Base-by-base conservation (phyloP, 2,329 filamentous ascomycete species). In the Botrytis fabae region DNA sequence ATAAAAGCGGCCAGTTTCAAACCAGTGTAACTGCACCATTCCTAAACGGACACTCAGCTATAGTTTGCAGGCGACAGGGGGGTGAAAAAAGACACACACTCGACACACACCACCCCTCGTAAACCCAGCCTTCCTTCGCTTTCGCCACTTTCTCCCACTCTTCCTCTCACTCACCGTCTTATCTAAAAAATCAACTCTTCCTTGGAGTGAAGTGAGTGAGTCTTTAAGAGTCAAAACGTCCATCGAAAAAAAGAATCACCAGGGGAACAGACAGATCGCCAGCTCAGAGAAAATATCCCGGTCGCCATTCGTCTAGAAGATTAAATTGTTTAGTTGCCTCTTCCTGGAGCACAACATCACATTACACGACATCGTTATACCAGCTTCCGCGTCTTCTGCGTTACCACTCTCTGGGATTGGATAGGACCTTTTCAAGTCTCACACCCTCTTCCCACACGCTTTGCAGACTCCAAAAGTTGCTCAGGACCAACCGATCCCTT, bases 381-480 rank as follows among this genome's bases (percentile, higher is more conserved):
- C 64, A 38, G 62, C 38, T 60, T 60, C 68, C 54, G 32, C 69
- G 44, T 71, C 59, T 51, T 25, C 44, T 61, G 48, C 61, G 28
- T 44, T 68, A 72, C 77, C 75, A 77, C 72, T 75, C 77, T 74
- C 76, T 76, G 77, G 75, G 76, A 74, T 73, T 64, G 65, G 70
- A 68, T 48, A 69, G 62, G 63, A 75, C 35, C 46, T 51, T 48
- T 28, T 40, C 22, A 42, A 57, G 42, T 68, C 48, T 54, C n/a
- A 46, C 69, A 22, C 57, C 28, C 51, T 48, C 35, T 54, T 63
- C 69, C 38, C 32, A 57, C 28, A 46, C 70, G 40, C 57, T 18
- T 44, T 25, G 22, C 63, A 66, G 60, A 28, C n/a, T 18, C 16
- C 51, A 57, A 14, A 14, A 51, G 62, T 71, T 54, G 59, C 59